Conservation (phyloP, 108 stramenopile genomes). For the Bacterosira constricta region DNA sequence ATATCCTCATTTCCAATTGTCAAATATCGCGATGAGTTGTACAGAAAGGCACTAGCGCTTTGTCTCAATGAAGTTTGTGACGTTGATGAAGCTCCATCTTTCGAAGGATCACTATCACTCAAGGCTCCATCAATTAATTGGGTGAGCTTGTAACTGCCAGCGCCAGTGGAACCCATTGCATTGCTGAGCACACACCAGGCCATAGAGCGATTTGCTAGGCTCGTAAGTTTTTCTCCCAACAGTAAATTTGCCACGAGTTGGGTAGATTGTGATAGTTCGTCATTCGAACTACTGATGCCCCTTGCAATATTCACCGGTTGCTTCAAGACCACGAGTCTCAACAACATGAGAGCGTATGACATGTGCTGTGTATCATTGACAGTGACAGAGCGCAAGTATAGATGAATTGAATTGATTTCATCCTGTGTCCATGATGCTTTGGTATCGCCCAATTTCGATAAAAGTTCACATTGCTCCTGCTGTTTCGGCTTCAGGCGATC, state of each 20-base stretch:
- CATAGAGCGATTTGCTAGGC: constrained; percentile 44
- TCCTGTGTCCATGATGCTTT: constrained; percentile 7
- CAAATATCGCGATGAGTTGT: constrained; percentile 50
- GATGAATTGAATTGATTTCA: constrained; percentile 21
- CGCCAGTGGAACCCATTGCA: constrained; percentile 31
- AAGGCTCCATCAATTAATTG: constrained; percentile 29
- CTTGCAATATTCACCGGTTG: constrained; percentile 7
- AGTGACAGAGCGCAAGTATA: constrained; percentile 23
- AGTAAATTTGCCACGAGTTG: constrained; percentile 33
- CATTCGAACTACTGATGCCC: background rate
- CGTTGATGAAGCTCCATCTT: constrained; percentile 21
- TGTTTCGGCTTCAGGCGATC: constrained; percentile 34
- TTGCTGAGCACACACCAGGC: constrained; percentile 61
- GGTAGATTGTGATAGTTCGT: constrained; percentile 2
- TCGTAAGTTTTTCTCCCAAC: constrained; percentile 15
- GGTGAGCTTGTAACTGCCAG: constrained; percentile 3
- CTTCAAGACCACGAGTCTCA: constrained; percentile 60
- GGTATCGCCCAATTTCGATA: constrained; percentile 14
- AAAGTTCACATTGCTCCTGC: constrained; percentile 14
- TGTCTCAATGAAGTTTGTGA: constrained; percentile 43
- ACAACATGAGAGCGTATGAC: constrained; percentile 63
- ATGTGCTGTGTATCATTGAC: constrained; percentile 9
- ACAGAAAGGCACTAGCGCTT: constrained; percentile 64
- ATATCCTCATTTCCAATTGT: background rate
- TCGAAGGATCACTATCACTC: constrained; percentile 13